Base-by-base conservation (phyloP, 2,329 filamentous ascomycete species). In the Sodiomyces alkalinus region DNA sequence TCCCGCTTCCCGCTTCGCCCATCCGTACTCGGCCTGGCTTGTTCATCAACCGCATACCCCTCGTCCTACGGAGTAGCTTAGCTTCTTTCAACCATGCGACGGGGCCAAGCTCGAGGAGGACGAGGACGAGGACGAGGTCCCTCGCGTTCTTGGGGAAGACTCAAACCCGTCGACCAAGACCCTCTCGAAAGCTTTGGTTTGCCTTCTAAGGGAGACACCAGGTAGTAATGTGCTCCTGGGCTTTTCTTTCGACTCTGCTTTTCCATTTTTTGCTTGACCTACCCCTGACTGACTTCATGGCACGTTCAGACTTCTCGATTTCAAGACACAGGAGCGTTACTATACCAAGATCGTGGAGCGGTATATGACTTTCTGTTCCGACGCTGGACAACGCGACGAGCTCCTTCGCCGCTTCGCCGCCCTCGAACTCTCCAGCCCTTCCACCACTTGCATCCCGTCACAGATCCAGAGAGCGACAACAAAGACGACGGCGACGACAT, bases 181-280 rank as follows among this genome's bases (percentile, higher is more conserved):
- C 71, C 80, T 10, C 60, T 96, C 17, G 80, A 92, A 41, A 68
- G 63, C 34, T 79, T 92, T 40, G 86, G 87, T 2, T 64, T 93
- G 39, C 82, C 82, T 4, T 93, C 85, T 3, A 94, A 93, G 47
- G 87, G 87, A 29, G 87, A 96, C 51, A 80, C 66, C 26, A 77
- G 80, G 85, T 87, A 60, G 21, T n/a, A n/a, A n/a, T n/a, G n/a
- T n/a, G n/a, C n/a, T n/a, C n/a, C n/a, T n/a, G n/a, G n/a, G n/a
- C n/a, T n/a, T n/a, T n/a, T n/a, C n/a, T n/a, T n/a, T n/a, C n/a
- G n/a, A n/a, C n/a, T n/a, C n/a, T n/a, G n/a, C n/a, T n/a, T n/a
- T n/a, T n/a, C n/a, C n/a, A n/a, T n/a, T n/a, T n/a, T n/a, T n/a
- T n/a, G n/a, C n/a, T n/a, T 37, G 21, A 37, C 25, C 7, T 7